Evolutionary conservation across 352 stramenopile species (phyloP).

Genomic region (Thalassiosira allenii): DNA sequence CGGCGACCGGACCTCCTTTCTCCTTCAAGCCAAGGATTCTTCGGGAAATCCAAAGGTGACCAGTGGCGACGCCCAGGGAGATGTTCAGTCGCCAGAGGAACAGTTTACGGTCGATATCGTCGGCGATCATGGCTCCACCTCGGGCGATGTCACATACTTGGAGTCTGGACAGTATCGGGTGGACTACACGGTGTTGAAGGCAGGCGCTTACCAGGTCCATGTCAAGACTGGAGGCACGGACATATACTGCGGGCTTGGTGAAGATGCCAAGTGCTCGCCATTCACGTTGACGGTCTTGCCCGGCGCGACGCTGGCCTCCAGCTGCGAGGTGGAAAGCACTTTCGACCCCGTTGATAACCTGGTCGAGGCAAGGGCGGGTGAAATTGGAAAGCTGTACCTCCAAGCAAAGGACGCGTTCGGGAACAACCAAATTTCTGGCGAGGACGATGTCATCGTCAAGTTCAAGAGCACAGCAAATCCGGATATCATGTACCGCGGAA

Average conservation of each 20-base stretch:
- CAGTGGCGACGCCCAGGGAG: constrained; percentile 85
- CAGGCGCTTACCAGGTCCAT: constrained; percentile 90
- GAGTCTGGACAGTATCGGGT: constrained; percentile 92
- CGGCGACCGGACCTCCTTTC: constrained; percentile 90
- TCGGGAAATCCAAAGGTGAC: constrained; percentile 91
- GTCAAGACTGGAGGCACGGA: constrained; percentile 92
- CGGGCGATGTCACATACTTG: constrained; percentile 87
- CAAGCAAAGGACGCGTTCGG: constrained; percentile 93
- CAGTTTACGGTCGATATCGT: constrained; percentile 76
- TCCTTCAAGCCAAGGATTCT: constrained; percentile 94
- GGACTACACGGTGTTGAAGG: constrained; percentile 89
- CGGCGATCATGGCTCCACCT: constrained; percentile 48
- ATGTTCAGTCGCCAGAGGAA: constrained; percentile 57
- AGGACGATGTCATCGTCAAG: constrained; percentile 89
- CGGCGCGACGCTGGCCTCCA: constrained; percentile 90
- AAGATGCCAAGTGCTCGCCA: constrained; percentile 93
- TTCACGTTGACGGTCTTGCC: constrained; percentile 90
- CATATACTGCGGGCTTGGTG: constrained; percentile 94
- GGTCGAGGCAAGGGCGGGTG: constrained; percentile 91
- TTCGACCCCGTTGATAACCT: constrained; percentile 88
- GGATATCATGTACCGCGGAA: constrained; percentile 88
- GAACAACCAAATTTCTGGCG: constrained; percentile 86
- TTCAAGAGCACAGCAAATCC: constrained; percentile 85
- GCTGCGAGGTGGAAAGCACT: constrained; percentile 89
- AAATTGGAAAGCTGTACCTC: constrained; percentile 93